phyloP scores from a whole-genome alignment of 345 rosid species.

The Eucalyptus cloeziana region DNA sequence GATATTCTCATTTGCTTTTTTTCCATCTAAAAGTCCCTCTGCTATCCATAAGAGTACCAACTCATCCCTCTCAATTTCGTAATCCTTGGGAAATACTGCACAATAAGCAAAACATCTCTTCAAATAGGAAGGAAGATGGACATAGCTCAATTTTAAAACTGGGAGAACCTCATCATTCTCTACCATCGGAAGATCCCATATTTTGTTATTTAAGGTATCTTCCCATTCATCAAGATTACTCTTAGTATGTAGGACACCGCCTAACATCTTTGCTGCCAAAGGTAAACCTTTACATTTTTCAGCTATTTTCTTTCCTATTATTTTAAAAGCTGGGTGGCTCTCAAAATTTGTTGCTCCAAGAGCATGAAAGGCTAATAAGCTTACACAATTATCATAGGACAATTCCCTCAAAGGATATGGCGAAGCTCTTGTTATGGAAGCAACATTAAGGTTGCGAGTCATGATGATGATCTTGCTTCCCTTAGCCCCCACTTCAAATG shows the following conservation, averaged over 20 bases:
- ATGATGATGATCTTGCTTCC: too few species aligned
- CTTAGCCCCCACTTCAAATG: too few species aligned
- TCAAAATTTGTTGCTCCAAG: not conserved
- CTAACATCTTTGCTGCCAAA: fast-evolving
- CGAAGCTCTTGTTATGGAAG: not conserved
- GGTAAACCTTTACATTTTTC: too few species aligned
- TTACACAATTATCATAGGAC: not conserved
- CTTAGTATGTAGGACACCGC: not conserved
- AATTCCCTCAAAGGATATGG: not conserved
- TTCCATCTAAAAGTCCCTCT: not conserved
- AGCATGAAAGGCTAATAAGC: not conserved
- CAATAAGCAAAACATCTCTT: not conserved
- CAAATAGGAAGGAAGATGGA: not conserved
- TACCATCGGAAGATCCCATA: fast-evolving
- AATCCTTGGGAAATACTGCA: not conserved
- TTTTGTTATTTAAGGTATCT: not conserved
- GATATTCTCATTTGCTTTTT: too few species aligned
- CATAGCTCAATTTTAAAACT: not conserved
- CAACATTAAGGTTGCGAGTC: not conserved
- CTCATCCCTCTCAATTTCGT: not conserved
- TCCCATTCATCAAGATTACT: fast-evolving
- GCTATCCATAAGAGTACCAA: not conserved
- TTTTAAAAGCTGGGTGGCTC: fast-evolving
- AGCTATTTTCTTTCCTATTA: not conserved
- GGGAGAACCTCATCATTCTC: not conserved